Conservation (phyloP, 2,329 filamentous ascomycete species). For the Aciculosporium take region DNA sequence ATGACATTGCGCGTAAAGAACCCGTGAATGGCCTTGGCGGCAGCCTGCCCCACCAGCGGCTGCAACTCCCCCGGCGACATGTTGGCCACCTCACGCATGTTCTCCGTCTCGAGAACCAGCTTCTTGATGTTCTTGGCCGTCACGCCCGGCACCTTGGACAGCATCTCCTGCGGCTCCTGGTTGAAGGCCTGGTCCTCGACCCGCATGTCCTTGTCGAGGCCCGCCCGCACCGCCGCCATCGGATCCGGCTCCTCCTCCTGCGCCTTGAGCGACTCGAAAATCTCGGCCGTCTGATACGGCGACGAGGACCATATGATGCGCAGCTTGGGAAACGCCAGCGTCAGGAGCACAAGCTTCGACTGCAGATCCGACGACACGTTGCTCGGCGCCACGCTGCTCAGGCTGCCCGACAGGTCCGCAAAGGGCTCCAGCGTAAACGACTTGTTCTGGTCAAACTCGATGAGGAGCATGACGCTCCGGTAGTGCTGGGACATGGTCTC, state of each 20-base stretch:
- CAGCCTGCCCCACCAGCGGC: constrained; percentile 61
- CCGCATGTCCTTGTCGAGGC: constrained; percentile 43
- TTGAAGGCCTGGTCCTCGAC: constrained; percentile 63
- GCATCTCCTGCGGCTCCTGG: constrained; percentile 78
- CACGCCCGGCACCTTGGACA: constrained; percentile 71
- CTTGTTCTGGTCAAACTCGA: constrained; percentile 96
- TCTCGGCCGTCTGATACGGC: constrained; percentile 93
- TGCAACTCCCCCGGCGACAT: constrained; percentile 62
- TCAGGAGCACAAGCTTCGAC: constrained; percentile 80
- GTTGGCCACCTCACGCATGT: constrained; percentile 71
- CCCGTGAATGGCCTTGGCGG: constrained; percentile 54
- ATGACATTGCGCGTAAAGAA: constrained; percentile 64
- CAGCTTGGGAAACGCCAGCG: constrained; percentile 77
- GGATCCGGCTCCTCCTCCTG: constrained; percentile 85
- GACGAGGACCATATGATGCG: constrained; percentile 88
- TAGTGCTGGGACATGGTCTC: constrained; percentile 94
- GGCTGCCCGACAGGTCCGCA: constrained; percentile 48
- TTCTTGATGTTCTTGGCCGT: constrained; percentile 63
- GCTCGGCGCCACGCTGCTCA: constrained; percentile 47
- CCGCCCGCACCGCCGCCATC: constrained; percentile 68
- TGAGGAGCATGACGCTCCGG: constrained; percentile 75
- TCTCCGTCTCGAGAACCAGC: constrained; percentile 59
- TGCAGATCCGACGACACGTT: constrained; percentile 60
- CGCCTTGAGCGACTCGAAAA: constrained; percentile 86
- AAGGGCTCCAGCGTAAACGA: constrained; percentile 86